phyloP scores from a whole-genome alignment of 805 yeast genomes.

The Helenozyma baotianmanensis region DNA sequence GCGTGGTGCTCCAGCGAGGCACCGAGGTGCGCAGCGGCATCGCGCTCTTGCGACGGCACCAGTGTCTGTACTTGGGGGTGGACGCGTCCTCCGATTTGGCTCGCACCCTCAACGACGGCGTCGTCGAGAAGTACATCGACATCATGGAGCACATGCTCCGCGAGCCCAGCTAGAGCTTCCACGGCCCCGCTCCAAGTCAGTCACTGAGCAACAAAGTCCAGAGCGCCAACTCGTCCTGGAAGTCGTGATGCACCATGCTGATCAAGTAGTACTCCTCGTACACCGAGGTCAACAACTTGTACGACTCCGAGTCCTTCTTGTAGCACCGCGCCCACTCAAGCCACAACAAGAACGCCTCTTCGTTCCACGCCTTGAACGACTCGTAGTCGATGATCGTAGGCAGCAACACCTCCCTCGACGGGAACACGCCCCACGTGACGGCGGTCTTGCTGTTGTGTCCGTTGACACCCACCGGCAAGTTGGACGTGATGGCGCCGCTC shows the following conservation, averaged over 20 bases:
- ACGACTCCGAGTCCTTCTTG: constrained; percentile 51
- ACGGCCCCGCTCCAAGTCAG: constrained; percentile 26
- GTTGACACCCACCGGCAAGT: constrained; percentile 40
- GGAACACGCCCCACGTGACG: constrained; percentile 98
- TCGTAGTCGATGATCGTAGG: constrained; percentile 90
- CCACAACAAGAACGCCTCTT: constrained; percentile 91
- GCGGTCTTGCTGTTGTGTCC: constrained; percentile 55
- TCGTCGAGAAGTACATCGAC: constrained; percentile 22
- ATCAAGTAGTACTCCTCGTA: constrained; percentile 67
- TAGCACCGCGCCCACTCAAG: constrained; percentile 86
- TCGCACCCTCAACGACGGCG: constrained; percentile 28
- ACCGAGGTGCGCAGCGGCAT: constrained; percentile 46
- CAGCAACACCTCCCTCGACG: constrained; percentile 82
- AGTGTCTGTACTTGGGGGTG: constrained; percentile 31
- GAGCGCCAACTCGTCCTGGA: constrained; percentile 61
- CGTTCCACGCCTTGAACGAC: constrained; percentile 93
- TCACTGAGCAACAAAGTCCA: constrained; percentile 60
- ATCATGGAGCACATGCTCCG: constrained; percentile 23
- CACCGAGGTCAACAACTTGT: constrained; percentile 55
- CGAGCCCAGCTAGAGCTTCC: constrained; percentile 1
- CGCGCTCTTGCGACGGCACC: constrained; percentile 29
- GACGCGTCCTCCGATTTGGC: constrained; percentile 21
- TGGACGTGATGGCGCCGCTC: constrained; percentile 54
- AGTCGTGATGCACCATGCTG: constrained; percentile 86
- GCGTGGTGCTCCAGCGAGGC: constrained; percentile 46